These are phyloP conservation scores for Elongisporangium prolatum DNA, from an alignment of 352 stramenopile species.

Conservation along the genomic window DNA sequence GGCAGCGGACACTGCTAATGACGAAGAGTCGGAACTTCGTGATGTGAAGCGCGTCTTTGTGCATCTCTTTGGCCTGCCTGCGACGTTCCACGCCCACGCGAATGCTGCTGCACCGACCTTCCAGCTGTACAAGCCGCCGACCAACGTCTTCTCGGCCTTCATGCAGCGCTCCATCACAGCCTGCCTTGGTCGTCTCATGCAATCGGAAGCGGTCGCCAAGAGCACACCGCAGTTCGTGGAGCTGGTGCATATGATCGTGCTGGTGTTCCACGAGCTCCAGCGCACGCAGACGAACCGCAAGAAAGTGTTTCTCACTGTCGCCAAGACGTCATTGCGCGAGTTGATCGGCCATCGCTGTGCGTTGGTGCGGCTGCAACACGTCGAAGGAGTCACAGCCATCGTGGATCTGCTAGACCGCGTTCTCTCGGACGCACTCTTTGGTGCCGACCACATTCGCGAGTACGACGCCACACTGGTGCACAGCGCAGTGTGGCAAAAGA, in stretches of 20 bases:
- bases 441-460: slow-evolving; percentile 67
- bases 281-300: slow-evolving; percentile 86
- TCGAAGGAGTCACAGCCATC: slow-evolving; percentile 10
- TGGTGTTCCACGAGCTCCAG: slow-evolving; percentile 76
- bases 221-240: slow-evolving; percentile 25
- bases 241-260: slow-evolving; percentile 43
- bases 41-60: slow-evolving; percentile 62
- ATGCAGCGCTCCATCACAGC: slow-evolving; percentile 48
- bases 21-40: slow-evolving; percentile 20
- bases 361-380: slow-evolving; percentile 23
- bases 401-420: slow-evolving; percentile 45
- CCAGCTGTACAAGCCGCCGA: slow-evolving; percentile 73
- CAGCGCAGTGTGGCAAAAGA: slow-evolving; percentile 20
- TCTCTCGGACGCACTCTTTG: slow-evolving; percentile 72
- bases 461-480: slow-evolving; percentile 63
- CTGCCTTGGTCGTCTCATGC: slow-evolving; percentile 14
- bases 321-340: slow-evolving; percentile 70
- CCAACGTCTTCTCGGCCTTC: slow-evolving; percentile 73
- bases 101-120: slow-evolving; percentile 35
- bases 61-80: slow-evolving; percentile 58
- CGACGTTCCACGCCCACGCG: slow-evolving; percentile 1
- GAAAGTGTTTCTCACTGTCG: slow-evolving; percentile 79
- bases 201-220: slow-evolving; percentile 2
- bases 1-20: neutral
- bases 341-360: slow-evolving; percentile 52